Conservation (phyloP, 305 asterid species). For the Plantago coronopus region DNA sequence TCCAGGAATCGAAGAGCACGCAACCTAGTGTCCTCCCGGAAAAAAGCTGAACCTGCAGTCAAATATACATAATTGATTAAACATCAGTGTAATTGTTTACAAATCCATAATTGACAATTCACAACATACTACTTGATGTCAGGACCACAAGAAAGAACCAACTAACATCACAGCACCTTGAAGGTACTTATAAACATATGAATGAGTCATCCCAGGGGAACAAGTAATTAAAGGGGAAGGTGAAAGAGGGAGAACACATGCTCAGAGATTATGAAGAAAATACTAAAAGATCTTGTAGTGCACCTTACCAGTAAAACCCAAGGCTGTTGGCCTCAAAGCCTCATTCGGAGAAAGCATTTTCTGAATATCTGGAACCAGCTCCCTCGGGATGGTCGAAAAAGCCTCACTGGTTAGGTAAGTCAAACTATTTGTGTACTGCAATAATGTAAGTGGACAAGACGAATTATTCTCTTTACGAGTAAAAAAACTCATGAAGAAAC, state of each 20-base stretch:
- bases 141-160: no score
- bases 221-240: no score
- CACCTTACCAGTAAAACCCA: conserved; percentile 71
- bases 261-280: no score
- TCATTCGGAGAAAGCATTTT: conserved; percentile 83
- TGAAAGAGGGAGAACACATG: no score
- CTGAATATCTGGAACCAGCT: conserved; percentile 74
- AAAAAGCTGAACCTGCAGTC: conserved; percentile 86
- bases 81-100: conserved; percentile 6
- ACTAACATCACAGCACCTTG: no score
- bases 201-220: no score
- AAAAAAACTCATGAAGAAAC: conserved; percentile 14
- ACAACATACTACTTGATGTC: not conserved
- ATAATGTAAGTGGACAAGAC: conserved; percentile 24
- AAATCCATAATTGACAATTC: conserved; percentile 2
- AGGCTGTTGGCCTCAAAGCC: conserved; percentile 71
- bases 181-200: no score
- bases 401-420: conserved; percentile 81
- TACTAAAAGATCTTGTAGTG: no score
- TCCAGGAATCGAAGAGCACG: conserved; percentile 99
- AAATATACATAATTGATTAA: conserved; percentile 19
- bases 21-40: conserved; percentile 92
- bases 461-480: conserved; percentile 24
- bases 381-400: conserved; percentile 73
- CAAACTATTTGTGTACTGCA: conserved; percentile 93